Evolutionary conservation across 2,329 filamentous ascomycete species (phyloP).

Genomic region (Fusarium odoratissimum): DNA sequence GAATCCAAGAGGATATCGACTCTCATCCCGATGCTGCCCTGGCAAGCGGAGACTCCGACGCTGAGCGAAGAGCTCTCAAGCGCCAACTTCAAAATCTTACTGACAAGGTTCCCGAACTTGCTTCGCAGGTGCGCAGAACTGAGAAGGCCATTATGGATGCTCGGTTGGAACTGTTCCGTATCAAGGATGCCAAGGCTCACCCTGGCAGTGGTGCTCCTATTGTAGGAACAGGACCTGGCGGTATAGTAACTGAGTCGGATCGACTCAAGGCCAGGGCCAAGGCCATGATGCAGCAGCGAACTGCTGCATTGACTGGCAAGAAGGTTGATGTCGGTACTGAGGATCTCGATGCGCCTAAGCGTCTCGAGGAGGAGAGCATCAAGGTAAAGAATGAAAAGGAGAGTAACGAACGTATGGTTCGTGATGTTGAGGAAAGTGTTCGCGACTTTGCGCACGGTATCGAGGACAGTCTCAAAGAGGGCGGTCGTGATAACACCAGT

Average conservation of each 20-base stretch:
- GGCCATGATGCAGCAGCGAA: constrained; percentile 98
- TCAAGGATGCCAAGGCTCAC: constrained; percentile 92
- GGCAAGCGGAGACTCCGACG: constrained; percentile 81
- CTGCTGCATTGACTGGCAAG: constrained; percentile 89
- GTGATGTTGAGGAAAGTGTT: constrained; percentile 96
- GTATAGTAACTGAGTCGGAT: constrained; percentile 90
- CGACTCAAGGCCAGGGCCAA: constrained; percentile 93
- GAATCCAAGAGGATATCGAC: constrained; percentile 95
- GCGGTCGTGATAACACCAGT: constrained; percentile 76
- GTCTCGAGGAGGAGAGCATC: constrained; percentile 88
- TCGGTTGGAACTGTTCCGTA: constrained; percentile 89
- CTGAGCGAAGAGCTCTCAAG: constrained; percentile 86
- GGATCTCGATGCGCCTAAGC: constrained; percentile 81
- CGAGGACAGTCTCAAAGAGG: constrained; percentile 88
- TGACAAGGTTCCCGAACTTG: constrained; percentile 90
- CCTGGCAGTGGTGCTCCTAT: constrained; percentile 83
- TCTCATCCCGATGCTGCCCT: constrained; percentile 81
- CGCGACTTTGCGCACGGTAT: constrained; percentile 86
- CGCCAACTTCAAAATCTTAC: constrained; percentile 89
- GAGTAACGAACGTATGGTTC: constrained; percentile 95
- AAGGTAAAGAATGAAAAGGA: constrained; percentile 87
- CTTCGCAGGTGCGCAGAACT: constrained; percentile 89
- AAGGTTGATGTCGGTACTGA: constrained; percentile 77
- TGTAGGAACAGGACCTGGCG: constrained; percentile 92
- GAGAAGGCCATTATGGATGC: constrained; percentile 95